phyloP scores from a whole-genome alignment of 257 asterid species.

The Nyctanthes arbortristis region DNA sequence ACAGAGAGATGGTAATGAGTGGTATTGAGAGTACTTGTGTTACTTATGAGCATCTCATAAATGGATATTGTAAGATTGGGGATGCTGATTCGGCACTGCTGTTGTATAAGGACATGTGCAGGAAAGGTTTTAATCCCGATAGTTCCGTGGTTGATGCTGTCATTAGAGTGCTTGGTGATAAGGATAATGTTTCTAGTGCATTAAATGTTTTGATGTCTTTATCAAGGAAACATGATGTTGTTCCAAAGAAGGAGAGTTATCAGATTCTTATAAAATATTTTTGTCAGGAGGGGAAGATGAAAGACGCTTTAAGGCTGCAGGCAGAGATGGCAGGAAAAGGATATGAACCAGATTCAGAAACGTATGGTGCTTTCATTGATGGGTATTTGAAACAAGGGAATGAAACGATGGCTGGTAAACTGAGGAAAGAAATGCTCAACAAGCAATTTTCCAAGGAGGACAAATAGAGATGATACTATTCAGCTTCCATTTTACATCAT shows the following conservation, averaged over 20 bases:
- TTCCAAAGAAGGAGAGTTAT: constrained; percentile 53
- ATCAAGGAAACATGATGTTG: constrained; percentile 40
- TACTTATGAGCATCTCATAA: constrained; percentile 71
- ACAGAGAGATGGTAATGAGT: constrained; percentile 58
- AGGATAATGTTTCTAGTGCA: constrained; percentile 43
- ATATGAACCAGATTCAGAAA: constrained; percentile 51
- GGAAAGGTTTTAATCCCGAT: constrained; percentile 51
- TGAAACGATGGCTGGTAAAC: constrained; percentile 41
- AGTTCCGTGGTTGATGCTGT: constrained; percentile 51
- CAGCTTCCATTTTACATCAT: neutral
- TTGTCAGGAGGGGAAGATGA: constrained; percentile 64
- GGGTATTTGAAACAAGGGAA: constrained; percentile 60
- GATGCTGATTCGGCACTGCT: constrained; percentile 47
- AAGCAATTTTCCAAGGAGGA: constrained; percentile 21
- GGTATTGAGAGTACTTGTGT: constrained; percentile 59
- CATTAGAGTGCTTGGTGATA: constrained; percentile 49
- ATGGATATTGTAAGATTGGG: constrained; percentile 58
- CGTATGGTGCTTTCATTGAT: constrained; percentile 58
- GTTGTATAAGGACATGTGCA: constrained; percentile 62
- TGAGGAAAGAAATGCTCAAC: constrained; percentile 57
- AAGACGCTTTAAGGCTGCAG: constrained; percentile 71
- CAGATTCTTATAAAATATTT: constrained; percentile 48
- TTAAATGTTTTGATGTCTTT: constrained; percentile 37
- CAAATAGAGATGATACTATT: constrained; percentile 11
- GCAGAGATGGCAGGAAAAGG: constrained; percentile 81